A percentile compares a stretch with the other conserved stretches of the same genome.
Evolutionary conservation across 257 asterid species (phyloP).

Genomic region (Capsicum pubescens): DNA sequence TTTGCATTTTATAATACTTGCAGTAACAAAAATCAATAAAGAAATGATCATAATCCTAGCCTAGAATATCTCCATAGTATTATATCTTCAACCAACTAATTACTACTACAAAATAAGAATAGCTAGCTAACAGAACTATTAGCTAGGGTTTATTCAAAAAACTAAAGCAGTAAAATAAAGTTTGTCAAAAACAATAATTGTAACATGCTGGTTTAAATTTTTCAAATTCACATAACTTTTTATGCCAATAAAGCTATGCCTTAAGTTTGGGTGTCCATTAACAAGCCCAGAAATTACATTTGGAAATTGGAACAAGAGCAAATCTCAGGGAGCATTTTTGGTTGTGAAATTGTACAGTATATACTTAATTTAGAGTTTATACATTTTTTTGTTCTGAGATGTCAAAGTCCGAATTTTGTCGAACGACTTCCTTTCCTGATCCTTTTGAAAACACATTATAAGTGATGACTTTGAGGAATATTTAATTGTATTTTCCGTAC

Average conservation of each 20-base stretch:
- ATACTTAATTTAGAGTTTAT: background rate
- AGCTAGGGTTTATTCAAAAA: background rate
- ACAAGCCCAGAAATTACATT: background rate
- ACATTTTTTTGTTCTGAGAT: background rate
- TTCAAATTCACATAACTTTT: background rate
- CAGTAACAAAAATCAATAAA: background rate
- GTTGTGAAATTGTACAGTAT: background rate
- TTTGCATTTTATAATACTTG: background rate
- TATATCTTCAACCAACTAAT: background rate
- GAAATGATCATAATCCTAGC: background rate
- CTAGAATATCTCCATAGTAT: background rate
- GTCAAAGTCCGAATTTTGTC: background rate
- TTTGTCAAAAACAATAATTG: too few species aligned
- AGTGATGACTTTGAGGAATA: background rate
- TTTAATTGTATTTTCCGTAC: background rate
- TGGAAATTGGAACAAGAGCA: background rate
- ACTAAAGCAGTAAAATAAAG: background rate
- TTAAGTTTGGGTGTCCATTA: background rate
- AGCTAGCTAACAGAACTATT: background rate
- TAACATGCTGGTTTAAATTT: background rate
- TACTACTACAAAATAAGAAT: background rate
- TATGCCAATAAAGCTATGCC: background rate
- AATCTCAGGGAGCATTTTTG: background rate
- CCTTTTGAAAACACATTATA: background rate
- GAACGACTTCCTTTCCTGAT: background rate